Evolutionary conservation across 768 basidiomycete genomes (phyloP).

Genomic region (Trametes coccinea): DNA sequence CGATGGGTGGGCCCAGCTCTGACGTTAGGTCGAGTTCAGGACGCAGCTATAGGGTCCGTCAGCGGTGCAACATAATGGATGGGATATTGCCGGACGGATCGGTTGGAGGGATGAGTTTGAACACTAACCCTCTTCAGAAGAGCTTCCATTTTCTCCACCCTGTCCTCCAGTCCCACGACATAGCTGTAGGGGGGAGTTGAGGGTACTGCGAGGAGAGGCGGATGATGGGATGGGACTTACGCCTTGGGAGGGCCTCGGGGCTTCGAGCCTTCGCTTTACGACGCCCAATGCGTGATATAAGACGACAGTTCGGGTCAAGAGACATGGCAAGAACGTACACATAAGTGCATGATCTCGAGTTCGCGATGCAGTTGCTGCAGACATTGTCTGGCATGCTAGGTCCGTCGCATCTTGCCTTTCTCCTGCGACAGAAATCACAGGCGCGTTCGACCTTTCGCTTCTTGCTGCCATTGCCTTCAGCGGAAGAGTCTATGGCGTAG

Average conservation of each 20-base stretch:
- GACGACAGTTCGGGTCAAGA: not conserved
- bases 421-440: constrained; percentile 36
- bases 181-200: constrained; percentile 27
- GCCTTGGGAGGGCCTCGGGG: constrained; percentile 42
- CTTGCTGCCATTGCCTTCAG: constrained; percentile 28
- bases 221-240: constrained; percentile 27
- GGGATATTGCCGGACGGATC: constrained; percentile 30
- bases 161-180: constrained; percentile 37
- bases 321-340: constrained; percentile 27
- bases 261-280: constrained; percentile 37
- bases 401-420: constrained; percentile 38
- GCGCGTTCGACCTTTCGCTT: constrained; percentile 37
- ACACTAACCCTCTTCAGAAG: constrained; percentile 38
- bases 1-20: constrained; percentile 61
- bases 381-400: constrained; percentile 35
- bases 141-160: constrained; percentile 38
- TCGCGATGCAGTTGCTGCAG: constrained; percentile 40
- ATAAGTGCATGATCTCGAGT: constrained; percentile 37
- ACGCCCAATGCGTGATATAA: not conserved
- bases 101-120: constrained; percentile 16
- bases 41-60: constrained; percentile 45
- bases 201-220: not conserved
- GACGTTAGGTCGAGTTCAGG: constrained; percentile 62
- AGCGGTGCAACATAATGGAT: not conserved
- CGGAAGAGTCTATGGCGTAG: constrained; percentile 24